Conservation (phyloP, 2,329 filamentous ascomycete species). For the Stylonectria norvegica region DNA sequence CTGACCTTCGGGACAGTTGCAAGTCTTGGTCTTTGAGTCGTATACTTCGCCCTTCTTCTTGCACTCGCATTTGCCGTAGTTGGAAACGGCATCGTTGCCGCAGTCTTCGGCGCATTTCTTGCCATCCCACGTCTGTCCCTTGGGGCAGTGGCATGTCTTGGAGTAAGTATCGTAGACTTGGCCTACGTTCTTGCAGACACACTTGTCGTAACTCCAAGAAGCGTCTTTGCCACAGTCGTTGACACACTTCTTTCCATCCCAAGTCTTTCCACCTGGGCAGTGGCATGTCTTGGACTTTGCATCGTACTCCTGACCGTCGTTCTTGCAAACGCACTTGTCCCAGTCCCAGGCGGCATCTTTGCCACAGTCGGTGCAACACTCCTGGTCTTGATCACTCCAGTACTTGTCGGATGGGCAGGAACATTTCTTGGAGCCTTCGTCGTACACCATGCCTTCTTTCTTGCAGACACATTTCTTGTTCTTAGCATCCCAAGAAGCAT, state of each 20-base stretch:
- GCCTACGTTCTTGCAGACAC: background rate
- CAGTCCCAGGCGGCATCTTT: background rate
- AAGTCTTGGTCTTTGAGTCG: slow-evolving; percentile 1
- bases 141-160: background rate
- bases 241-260: background rate
- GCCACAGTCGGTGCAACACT: background rate
- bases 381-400: background rate
- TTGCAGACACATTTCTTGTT: slow-evolving; percentile 6
- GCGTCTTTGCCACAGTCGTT: slow-evolving; percentile 11
- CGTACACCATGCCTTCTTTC: background rate
- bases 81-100: background rate
- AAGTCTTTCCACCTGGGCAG: background rate
- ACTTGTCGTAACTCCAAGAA: slow-evolving; percentile 6
- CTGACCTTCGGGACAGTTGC: background rate
- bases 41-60: slow-evolving; percentile 1
- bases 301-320: background rate
- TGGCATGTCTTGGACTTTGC: background rate
- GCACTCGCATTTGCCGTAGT: background rate
- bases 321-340: slow-evolving; percentile 1
- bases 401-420: background rate
- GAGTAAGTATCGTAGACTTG: background rate
- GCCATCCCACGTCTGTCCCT: background rate
- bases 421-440: background rate
- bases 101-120: background rate
- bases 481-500: background rate